Conservation (phyloP, 2,329 filamentous ascomycete genomes). For the Fusarium beomiforme region DNA sequence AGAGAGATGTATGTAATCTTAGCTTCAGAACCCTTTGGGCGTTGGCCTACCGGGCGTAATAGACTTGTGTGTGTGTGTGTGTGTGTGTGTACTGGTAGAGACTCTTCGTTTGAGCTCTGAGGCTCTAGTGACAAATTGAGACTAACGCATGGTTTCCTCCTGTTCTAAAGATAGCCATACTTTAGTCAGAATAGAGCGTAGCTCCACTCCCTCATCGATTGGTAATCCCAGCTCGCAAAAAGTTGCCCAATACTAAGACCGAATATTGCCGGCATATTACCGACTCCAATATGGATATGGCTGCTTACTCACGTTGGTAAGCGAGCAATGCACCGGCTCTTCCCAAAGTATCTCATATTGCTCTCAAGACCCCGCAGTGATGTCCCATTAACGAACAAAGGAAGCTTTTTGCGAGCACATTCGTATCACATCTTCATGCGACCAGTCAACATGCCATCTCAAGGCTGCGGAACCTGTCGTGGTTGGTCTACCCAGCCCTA, state of each 20-base stretch:
- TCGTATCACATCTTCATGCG: too few species aligned
- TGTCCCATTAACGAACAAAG: rapidly evolving
- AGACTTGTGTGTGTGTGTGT: too few species aligned
- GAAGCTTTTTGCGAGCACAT: conserved; percentile 14
- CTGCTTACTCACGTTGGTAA: neutral
- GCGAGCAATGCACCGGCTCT: neutral
- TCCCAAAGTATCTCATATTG: neutral
- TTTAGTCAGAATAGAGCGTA: neutral
- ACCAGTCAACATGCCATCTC: neutral
- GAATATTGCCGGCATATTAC: neutral
- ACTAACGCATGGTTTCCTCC: too few species aligned
- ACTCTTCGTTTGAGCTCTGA: too few species aligned
- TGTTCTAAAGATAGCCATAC: rapidly evolving
- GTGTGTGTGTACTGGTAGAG: too few species aligned
- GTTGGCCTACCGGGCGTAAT: too few species aligned
- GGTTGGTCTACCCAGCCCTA: neutral
- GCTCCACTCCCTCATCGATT: rapidly evolving
- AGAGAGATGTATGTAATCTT: too few species aligned
- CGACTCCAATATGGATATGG: neutral
- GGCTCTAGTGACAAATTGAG: too few species aligned
- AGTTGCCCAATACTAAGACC: neutral
- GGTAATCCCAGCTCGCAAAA: neutral
- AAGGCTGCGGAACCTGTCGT: conserved; percentile 29
- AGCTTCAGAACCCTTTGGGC: too few species aligned
- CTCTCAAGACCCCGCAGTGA: rapidly evolving